Base-by-base conservation (phyloP, 331 rosid species). In the Phaseolus coccineus region DNA sequence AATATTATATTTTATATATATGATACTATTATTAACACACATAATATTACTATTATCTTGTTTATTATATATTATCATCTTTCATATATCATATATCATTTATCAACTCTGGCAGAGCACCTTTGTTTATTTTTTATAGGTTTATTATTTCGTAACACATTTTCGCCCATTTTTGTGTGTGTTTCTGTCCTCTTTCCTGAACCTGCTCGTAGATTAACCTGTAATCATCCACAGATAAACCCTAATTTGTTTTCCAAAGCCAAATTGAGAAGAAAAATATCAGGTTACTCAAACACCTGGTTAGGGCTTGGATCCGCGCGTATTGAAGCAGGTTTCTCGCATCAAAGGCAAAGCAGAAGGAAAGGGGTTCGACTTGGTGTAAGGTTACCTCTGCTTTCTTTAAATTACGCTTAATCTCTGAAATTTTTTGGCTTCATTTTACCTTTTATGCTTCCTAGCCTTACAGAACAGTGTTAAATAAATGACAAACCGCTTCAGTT, bases 231-330 rank as follows among this genome's bases (percentile, higher is more conserved):
- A 46, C 8, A 12, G 9, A 76, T 19, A 77, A 77, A 51, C 77
- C 70, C 76, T 69, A 78, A 30, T 78, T 31, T 35, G 2, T 10
- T 44, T 5, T 55, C n/a, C 47, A 3, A 27, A 68, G 16, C 62
- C 48, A 57, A 57, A 16, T 69, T 22, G 39, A 56, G 27, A 76
- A 24, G 28, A 27, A 24, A 14, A 51, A 27, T 2, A 16, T 16
- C 37, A 35, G 44, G 16, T 27, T 9, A 28, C 50, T 68, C 69
- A 10, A 40, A 11, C 69, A 27, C 3, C 40, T 57, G 30, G 11
- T 70, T 61, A 50, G 53, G 44, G 83, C 44, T 79, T 48, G 50
- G 83, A 79, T 59, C 73, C 47, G 46, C 40, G 63, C 71, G n/a
- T n/a, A n/a, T 31, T 35, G 75, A 50, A 56, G 39, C 27, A 3